Conservation (phyloP, 2,329 filamentous ascomycete species). For the Fulvia fulva region DNA sequence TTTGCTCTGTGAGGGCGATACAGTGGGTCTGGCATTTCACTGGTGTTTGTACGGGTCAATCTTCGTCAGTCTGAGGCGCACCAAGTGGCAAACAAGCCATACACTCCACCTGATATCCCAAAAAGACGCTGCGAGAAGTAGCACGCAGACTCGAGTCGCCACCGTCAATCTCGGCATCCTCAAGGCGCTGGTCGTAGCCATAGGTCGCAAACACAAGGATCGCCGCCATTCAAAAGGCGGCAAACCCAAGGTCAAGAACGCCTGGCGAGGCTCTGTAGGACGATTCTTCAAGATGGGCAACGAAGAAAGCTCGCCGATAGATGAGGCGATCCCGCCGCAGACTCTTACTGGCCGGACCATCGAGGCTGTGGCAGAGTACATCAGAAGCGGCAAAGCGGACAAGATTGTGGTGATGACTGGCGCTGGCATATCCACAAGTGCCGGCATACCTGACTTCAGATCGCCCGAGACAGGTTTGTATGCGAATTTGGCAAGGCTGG, state of each 20-base stretch:
- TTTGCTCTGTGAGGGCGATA: background rate
- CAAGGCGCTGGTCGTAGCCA: conserved; percentile 34
- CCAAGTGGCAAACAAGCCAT: background rate
- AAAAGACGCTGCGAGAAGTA: background rate
- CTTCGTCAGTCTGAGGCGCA: background rate
- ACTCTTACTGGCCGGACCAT: conserved; percentile 67
- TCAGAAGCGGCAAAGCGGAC: conserved; percentile 63
- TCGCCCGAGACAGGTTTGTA: conserved; percentile 92
- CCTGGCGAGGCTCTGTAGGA: background rate
- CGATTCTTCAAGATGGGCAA: conserved; percentile 70
- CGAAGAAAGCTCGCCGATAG: conserved; percentile 66
- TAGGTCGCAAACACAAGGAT: conserved; percentile 50
- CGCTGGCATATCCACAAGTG: conserved; percentile 77
- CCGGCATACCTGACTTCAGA: conserved; percentile 83
- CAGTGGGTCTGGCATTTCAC: background rate
- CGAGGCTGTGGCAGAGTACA: conserved; percentile 72
- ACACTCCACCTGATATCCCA: background rate
- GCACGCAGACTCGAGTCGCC: background rate
- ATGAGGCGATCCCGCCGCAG: conserved; percentile 59
- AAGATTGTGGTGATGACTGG: conserved; percentile 85
- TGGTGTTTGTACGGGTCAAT: background rate
- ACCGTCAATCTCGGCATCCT: conserved; percentile 12
- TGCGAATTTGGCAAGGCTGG: conserved; percentile 79
- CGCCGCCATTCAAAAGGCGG: conserved; percentile 36
- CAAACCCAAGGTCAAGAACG: conserved; percentile 16